Conservation (phyloP, 2,329 filamentous ascomycete genomes). For the Achaetomium macrosporum region DNA sequence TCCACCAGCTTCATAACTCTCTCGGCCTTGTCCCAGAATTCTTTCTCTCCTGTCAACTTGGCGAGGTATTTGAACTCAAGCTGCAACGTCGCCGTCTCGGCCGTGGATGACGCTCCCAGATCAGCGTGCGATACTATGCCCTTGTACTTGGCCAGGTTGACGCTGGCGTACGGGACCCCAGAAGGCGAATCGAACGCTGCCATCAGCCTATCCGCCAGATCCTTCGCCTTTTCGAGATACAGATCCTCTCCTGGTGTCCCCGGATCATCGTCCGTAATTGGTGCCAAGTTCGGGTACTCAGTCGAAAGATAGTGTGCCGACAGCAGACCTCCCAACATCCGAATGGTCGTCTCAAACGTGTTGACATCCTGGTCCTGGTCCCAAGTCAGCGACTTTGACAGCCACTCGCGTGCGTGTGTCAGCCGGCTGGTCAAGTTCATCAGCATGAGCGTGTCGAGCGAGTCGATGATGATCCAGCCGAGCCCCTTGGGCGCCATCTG, state of each 20-base stretch:
- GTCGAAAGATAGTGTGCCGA: conserved; percentile 94
- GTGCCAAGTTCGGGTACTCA: conserved; percentile 71
- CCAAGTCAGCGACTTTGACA: conserved; percentile 73
- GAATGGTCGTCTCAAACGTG: conserved; percentile 96
- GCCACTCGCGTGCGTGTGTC: conserved; percentile 81
- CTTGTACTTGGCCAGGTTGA: conserved; percentile 72
- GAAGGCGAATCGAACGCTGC: conserved; percentile 83
- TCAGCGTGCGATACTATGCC: conserved; percentile 80
- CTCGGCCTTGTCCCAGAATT: conserved; percentile 90
- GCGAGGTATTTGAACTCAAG: conserved; percentile 96
- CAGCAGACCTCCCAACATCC: conserved; percentile 89
- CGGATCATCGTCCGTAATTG: conserved; percentile 63
- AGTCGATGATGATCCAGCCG: conserved; percentile 97
- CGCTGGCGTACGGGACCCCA: conserved; percentile 83
- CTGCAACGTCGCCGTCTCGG: conserved; percentile 86
- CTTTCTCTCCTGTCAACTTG: conserved; percentile 84
- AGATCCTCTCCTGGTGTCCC: conserved; percentile 77
- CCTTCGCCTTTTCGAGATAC: conserved; percentile 92
- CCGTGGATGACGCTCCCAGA: conserved; percentile 83
- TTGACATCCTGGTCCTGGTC: conserved; percentile 94
- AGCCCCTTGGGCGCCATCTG: conserved; percentile 86
- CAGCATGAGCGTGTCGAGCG: conserved; percentile 91
- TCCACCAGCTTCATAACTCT: conserved; percentile 89
- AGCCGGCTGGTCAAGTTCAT: conserved; percentile 93
- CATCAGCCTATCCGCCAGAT: conserved; percentile 80